Conservation (phyloP, 805 yeast species). For the Jamesozyma spencerorum region DNA sequence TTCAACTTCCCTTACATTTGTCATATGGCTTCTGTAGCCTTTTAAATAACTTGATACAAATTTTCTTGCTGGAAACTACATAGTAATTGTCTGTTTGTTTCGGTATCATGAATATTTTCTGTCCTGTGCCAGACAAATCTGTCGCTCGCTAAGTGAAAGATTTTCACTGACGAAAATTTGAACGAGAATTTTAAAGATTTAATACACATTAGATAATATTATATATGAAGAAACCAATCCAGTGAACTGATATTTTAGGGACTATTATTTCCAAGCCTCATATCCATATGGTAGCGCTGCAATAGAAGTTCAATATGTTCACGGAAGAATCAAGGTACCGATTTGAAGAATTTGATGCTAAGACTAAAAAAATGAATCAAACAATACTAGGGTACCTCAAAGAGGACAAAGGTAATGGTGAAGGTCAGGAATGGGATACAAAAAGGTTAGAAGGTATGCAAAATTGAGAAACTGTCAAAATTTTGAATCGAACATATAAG, state of each 20-base stretch:
- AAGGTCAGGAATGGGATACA: conserved; percentile 83
- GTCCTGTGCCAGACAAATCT: no score
- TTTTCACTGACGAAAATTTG: no score
- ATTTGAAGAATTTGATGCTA: conserved; percentile 64
- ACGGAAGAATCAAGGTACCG: no score
- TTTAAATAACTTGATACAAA: no score
- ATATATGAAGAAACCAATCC: conserved; percentile 52
- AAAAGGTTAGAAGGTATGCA: conserved; percentile 80
- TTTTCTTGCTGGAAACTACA: no score
- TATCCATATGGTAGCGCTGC: conserved; percentile 49
- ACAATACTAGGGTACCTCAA: conserved; percentile 59
- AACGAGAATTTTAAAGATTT: conserved; percentile 55
- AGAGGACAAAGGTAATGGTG: conserved; percentile 86
- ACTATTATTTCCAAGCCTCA: conserved; percentile 46
- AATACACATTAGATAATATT: conserved; percentile 43
- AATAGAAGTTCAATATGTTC: conserved; percentile 38
- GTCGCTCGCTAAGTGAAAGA: no score
- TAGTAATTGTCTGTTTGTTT: no score
- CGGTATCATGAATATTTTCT: no score
- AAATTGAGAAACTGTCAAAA: not conserved
- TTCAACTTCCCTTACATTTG: no score
- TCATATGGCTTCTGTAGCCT: no score
- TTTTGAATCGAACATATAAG: not conserved
- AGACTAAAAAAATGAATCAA: conserved; percentile 61
- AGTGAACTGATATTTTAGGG: conserved; percentile 43